Evolutionary conservation across 495 filamentous ascomycete species (phyloP), one percentile per base, ranked within the genome.

Genomic region (Pyrenula aspistea): DNA sequence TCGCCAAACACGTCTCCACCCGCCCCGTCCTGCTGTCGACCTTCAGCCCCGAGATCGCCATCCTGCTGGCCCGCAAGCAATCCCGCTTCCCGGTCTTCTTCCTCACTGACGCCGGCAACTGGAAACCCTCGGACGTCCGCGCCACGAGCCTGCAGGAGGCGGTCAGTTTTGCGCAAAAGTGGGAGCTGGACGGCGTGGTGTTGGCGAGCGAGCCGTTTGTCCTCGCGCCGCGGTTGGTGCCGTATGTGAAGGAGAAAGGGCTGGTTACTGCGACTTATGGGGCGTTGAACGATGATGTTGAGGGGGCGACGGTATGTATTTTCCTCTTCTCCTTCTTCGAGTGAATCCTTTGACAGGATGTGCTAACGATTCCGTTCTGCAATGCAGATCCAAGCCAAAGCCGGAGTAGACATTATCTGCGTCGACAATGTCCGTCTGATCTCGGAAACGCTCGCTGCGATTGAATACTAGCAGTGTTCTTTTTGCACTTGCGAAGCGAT

Each of bases 11-110:
- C 19, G 59, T 53, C 10, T 53, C 58, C 19, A 53, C 59, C 10
- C 65, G 71, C 8, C 56, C 54, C 11, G 73, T 77, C 11, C 63
- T 73, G 2, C 58, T 77, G 12, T 71, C 70, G 1, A 70, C 73
- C 0, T 76, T 76, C 56, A 74, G 59, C 36, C 71, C 74, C 8
- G 71, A 76, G 47, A 42, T 76, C 20, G 75, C 72, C 58, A 72
- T 76, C 15, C 60, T 73, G 2, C 59, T 74, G 0, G 56, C 64
- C 0, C 49, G 59, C 24, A 77, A 77, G 57, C 71, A 77, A 59
- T 52, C 61, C 11, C 59, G 48, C 8, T 73, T 68, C 52, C 70
- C 74, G 2, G 63, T 76, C 22, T 57, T 76, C n/a, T 73, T 76
- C 53, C 60, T 72, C 48, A 69, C 56, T 22, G 65, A 75, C 55